Conservation (phyloP, 2,329 filamentous ascomycete species). For the Orbilia oligospora region DNA sequence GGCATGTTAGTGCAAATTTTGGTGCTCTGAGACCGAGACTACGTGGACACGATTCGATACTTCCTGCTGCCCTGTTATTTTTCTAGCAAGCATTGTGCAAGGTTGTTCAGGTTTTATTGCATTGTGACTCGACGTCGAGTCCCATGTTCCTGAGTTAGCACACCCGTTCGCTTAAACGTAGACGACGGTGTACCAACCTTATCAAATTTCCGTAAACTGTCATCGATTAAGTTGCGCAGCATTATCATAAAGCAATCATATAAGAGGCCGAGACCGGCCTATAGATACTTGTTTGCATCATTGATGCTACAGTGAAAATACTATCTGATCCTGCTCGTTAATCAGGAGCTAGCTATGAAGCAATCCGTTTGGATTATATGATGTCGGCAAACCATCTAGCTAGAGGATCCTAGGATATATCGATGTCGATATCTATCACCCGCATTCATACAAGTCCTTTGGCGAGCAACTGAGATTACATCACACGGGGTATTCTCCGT, state of each 20-base stretch:
- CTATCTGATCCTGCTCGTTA: too few species aligned
- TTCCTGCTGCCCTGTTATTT: neutral
- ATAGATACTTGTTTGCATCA: neutral
- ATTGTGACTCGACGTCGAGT: neutral
- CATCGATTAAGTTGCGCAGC: neutral
- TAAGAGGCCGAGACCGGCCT: neutral
- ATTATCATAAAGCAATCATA: neutral
- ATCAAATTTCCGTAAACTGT: neutral
- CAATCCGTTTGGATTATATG: too few species aligned
- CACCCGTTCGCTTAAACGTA: neutral
- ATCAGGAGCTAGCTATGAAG: too few species aligned
- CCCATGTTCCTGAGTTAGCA: neutral
- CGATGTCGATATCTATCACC: too few species aligned
- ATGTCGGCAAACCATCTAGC: too few species aligned
- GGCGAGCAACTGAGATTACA: too few species aligned
- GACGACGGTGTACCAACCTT: neutral
- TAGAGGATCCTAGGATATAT: too few species aligned
- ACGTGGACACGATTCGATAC: neutral
- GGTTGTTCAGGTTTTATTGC: neutral
- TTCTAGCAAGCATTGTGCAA: conserved; percentile 4
- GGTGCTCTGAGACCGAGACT: neutral
- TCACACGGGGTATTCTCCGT: too few species aligned
- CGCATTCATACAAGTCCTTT: too few species aligned
- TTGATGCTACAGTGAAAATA: neutral
- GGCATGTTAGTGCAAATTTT: too few species aligned